phyloP scores from a whole-genome alignment of 805 yeast genomes.

The Komagataella pseudopastoris region DNA sequence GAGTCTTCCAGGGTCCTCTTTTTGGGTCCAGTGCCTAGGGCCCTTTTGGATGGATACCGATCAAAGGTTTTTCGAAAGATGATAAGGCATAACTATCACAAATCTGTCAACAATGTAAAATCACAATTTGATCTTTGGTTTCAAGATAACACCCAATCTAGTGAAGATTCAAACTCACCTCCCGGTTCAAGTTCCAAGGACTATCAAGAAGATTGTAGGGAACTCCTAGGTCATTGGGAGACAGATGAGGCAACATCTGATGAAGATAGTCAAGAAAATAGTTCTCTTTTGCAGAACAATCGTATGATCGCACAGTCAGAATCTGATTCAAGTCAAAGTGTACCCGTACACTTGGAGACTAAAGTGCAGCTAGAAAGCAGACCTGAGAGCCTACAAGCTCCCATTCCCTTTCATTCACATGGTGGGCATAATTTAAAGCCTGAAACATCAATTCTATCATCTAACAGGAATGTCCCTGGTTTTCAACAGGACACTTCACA shows the following conservation, averaged over 20 bases:
- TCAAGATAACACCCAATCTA: not conserved
- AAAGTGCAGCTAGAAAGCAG: not conserved
- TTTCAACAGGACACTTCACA: not conserved
- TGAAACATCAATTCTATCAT: not conserved
- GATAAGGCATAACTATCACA: not conserved
- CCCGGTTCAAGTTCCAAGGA: not conserved
- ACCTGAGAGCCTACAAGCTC: not conserved
- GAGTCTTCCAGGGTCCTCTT: slow-evolving; percentile 32
- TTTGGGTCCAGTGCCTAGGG: slow-evolving; percentile 42
- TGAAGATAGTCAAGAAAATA: not conserved
- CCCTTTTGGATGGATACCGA: not conserved
- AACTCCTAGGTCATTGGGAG: not conserved
- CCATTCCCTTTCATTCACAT: too few species aligned
- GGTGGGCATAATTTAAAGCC: not conserved
- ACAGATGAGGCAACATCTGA: not conserved
- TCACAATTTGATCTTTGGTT: not conserved
- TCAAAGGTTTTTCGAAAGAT: not conserved
- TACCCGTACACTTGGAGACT: not conserved
- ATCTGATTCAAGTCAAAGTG: not conserved
- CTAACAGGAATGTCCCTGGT: not conserved
- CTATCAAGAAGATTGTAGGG: not conserved
- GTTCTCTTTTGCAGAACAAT: not conserved
- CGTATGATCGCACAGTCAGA: not conserved
- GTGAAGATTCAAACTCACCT: not conserved
- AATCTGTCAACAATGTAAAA: not conserved